These are phyloP conservation scores for Allium sativum DNA, from an alignment of 106 monocot species.

Conservation along the genomic window DNA sequence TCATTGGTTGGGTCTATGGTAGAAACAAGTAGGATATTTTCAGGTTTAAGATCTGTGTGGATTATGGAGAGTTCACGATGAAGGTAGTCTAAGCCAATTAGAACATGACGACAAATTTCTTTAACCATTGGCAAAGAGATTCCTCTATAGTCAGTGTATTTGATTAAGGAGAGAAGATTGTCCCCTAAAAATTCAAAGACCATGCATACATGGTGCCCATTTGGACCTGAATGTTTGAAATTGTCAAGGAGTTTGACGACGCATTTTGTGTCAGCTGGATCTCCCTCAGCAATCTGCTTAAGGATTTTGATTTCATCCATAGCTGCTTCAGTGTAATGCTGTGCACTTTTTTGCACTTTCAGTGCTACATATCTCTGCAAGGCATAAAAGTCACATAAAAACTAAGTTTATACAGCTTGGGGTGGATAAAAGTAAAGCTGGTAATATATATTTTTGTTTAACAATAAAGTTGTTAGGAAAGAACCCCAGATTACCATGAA, in stretches of 20 bases:
- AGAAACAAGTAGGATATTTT: constrained; percentile 76
- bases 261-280: constrained; percentile 56
- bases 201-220: constrained; percentile 97
- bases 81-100: constrained; percentile 82
- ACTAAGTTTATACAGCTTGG: too few relatives aligned
- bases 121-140: constrained; percentile 71
- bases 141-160: constrained; percentile 83
- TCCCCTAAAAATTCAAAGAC: constrained; percentile 96
- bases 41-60: constrained; percentile 97
- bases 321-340: constrained; percentile 96
- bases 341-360: constrained; percentile 99
- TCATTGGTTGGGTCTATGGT: constrained; percentile 77
- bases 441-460: too few relatives aligned
- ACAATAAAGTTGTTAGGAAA: too few relatives aligned
- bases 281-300: constrained; percentile 90
- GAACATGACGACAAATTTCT: constrained; percentile 76
- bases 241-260: constrained; percentile 97
- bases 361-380: constrained; percentile 87
- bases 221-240: constrained; percentile 96
- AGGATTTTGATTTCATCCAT: constrained; percentile 99
- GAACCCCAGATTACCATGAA: too few relatives aligned
- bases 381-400: neutral
- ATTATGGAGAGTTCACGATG: constrained; percentile 83
- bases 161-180: constrained; percentile 90
- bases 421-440: too few relatives aligned